A percentile compares a stretch with the other conserved stretches of the same genome.
These are phyloP conservation scores for Boletus sensibilis DNA, from an alignment of 768 basidiomycete genomes.

Conservation along the genomic window DNA sequence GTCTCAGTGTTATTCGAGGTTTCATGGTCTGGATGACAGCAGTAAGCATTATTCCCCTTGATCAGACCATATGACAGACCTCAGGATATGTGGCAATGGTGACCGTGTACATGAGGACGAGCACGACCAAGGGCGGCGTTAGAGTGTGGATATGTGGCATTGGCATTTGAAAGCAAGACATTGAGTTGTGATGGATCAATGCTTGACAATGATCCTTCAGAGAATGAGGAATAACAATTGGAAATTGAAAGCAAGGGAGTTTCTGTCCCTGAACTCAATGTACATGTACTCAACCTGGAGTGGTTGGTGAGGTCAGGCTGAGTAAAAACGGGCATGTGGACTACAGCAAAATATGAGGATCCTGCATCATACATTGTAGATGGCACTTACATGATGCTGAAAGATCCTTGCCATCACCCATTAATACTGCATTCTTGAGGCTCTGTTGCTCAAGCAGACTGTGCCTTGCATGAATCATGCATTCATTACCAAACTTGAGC, in stretches of 20 bases:
- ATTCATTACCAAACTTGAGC: slow-evolving; percentile 61
- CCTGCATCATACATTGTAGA: background rate
- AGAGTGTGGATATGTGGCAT: too few relatives aligned
- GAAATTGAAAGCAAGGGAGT: slow-evolving; percentile 71
- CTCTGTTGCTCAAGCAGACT: slow-evolving; percentile 66
- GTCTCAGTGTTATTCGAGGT: too few relatives aligned
- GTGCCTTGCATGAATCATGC: slow-evolving; percentile 63
- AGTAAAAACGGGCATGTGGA: slow-evolving; percentile 57
- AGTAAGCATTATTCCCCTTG: too few relatives aligned
- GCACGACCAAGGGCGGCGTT: slow-evolving; percentile 40
- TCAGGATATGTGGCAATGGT: too few relatives aligned
- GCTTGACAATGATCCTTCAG: slow-evolving; percentile 74
- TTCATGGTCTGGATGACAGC: too few relatives aligned
- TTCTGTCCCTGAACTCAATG: slow-evolving; percentile 63
- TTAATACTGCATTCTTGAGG: slow-evolving; percentile 61
- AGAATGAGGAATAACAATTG: slow-evolving; percentile 63
- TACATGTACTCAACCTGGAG: slow-evolving; percentile 70
- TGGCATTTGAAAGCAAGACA: slow-evolving; percentile 53
- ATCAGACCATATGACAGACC: too few relatives aligned
- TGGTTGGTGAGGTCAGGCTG: slow-evolving; percentile 50
- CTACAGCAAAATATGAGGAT: slow-evolving; percentile 30
- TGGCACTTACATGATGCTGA: slow-evolving; percentile 47
- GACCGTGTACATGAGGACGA: slow-evolving; percentile 42
- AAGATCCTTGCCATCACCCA: slow-evolving; percentile 65
- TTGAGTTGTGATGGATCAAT: slow-evolving; percentile 69